These are phyloP conservation scores for Scytalidium sp. DNA, from an alignment of 2,329 filamentous ascomycete genomes.

Conservation along the genomic window DNA sequence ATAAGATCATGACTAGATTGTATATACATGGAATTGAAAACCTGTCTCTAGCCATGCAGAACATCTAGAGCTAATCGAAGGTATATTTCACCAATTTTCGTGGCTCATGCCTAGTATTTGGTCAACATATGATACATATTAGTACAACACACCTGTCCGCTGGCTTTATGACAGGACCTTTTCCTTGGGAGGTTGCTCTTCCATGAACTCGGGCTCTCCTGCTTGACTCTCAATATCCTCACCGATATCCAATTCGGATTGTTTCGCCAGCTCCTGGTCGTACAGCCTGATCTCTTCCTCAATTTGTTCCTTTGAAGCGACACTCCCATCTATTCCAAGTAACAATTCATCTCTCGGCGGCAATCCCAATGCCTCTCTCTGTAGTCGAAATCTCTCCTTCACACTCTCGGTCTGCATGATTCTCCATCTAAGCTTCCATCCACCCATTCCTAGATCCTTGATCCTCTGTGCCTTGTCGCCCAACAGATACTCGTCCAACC, in stretches of 20 bases:
- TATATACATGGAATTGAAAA: too few relatives aligned
- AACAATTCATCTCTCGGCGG: conserved; percentile 41
- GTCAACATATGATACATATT: not conserved
- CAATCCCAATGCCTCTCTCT: conserved; percentile 66
- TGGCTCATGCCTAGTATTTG: not conserved
- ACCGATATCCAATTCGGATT: conserved; percentile 34
- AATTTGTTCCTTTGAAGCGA: conserved; percentile 27
- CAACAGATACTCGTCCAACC: conserved; percentile 87
- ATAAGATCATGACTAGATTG: too few relatives aligned
- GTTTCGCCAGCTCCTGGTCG: conserved; percentile 41
- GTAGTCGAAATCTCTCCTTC: conserved; percentile 59
- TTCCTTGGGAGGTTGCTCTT: conserved; percentile 21
- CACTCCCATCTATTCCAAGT: conserved; percentile 33
- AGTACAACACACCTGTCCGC: not conserved
- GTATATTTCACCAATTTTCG: too few relatives aligned
- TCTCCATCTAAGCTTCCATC: conserved; percentile 87
- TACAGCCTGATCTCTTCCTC: conserved; percentile 32
- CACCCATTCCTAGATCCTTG: conserved; percentile 82
- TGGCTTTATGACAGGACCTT: not conserved
- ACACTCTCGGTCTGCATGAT: conserved; percentile 77
- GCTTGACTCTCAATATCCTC: conserved; percentile 40
- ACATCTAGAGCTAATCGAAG: not conserved
- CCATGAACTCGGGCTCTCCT: conserved; percentile 31
- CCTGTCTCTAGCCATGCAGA: too few relatives aligned
- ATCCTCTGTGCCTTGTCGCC: conserved; percentile 75